Base-by-base conservation (phyloP, 2,329 filamentous ascomycete genomes). In the Penicillium sp. region DNA sequence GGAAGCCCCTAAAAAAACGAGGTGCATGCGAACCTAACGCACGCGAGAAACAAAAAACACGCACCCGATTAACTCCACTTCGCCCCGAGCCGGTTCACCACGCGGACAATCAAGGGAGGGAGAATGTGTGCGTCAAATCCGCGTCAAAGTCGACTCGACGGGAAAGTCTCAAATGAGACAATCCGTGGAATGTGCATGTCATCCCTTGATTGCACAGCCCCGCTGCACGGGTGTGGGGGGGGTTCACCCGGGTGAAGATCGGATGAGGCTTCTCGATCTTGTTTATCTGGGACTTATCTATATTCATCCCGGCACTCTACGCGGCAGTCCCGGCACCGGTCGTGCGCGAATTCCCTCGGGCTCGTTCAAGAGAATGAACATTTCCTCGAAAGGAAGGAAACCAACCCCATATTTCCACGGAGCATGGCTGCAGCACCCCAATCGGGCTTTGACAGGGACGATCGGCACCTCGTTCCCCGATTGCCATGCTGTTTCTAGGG, bases 161-260 rank as follows among this genome's bases (percentile, higher is more conserved):
- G 22, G 22, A 13, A 42, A 35, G 31, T 16, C 28, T 22, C 5
- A 16, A 22, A 11, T 47, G 50, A 55, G 54, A 56, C 44, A 51
- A 53, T 25, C 27, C 41, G 38, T 55, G 56, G 58, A 62, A 62
- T 61, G 60, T 50, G 54, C 54, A 60, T 58, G 55, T 59, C 56
- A 63, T 62, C 58, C 58, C 58, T 62, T 62, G 58, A 60, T 63
- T 60, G 54, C 55, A 60, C 56, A 56, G 59, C 59, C 60, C 53
- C 49, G 42, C 42, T 50, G 48, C 47, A 51, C 38, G 33, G 18
- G 11, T 46, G 47, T 40, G 47, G 33, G 25, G 25, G 30, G 27
- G 20, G 36, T 48, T 55, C 49, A 57, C 53, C 52, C 50, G 49
- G 55, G 55, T 46, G 48, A 48, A 24, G 45, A 48, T 48, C 38